These are phyloP conservation scores for Arthrobotrys sphaeroides DNA, from an alignment of 2,329 filamentous ascomycete species.

Conservation along the genomic window DNA sequence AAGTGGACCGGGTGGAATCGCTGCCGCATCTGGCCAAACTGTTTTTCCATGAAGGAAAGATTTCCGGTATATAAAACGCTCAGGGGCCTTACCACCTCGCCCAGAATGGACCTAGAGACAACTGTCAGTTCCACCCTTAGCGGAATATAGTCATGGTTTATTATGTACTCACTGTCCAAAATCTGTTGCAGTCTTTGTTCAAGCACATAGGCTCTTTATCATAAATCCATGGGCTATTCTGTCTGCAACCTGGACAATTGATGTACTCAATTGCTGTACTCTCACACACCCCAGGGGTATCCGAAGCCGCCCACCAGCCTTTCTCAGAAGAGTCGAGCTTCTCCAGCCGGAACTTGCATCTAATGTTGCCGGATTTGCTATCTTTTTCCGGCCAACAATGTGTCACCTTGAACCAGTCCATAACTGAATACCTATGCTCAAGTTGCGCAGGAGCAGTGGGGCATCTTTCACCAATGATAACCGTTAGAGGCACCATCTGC, in stretches of 20 bases:
- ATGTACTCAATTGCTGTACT: conserved; percentile 56
- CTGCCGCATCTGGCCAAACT: conserved; percentile 55
- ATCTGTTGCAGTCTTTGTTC: conserved; percentile 65
- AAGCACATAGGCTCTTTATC: conserved; percentile 70
- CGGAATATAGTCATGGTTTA: not conserved
- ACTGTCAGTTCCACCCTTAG: not conserved
- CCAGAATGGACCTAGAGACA: conserved; percentile 22
- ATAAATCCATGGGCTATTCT: conserved; percentile 60
- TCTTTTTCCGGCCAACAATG: conserved; percentile 74
- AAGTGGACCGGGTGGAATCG: conserved; percentile 12
- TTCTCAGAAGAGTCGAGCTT: conserved; percentile 66
- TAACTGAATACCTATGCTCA: conserved; percentile 71
- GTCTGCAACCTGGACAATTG: conserved; percentile 63
- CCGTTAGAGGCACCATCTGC: conserved; percentile 66
- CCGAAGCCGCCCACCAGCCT: conserved; percentile 70
- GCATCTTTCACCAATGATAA: conserved; percentile 66
- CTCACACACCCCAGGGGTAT: conserved; percentile 59
- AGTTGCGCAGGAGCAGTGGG: conserved; percentile 66
- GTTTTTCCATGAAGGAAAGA: conserved; percentile 57
- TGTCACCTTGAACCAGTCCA: conserved; percentile 75
- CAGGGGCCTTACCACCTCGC: not conserved
- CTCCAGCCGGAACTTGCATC: conserved; percentile 72
- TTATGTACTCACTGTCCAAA: conserved; percentile 66
- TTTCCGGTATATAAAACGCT: conserved; percentile 46
- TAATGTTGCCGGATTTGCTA: conserved; percentile 60